These are phyloP conservation scores for Colletotrichum theobromicola DNA, from an alignment of 2,329 filamentous ascomycete species.

Conservation along the genomic window DNA sequence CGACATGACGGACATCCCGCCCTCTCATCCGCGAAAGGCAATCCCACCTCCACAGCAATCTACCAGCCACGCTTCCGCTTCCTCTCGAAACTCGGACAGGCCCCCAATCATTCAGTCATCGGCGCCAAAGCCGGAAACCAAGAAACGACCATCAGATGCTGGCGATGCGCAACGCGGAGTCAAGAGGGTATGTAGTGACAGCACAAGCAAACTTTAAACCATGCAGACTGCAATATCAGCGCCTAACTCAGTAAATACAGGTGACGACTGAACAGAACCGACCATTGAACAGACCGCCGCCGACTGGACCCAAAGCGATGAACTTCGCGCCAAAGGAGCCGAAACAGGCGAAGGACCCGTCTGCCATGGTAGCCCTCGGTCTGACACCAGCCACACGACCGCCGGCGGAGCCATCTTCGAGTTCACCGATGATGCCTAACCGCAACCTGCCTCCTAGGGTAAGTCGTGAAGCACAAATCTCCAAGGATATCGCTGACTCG, in stretches of 20 bases:
- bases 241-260: conserved; percentile 11
- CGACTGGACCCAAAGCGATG: conserved; percentile 20
- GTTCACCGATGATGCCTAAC: not conserved
- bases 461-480: not conserved
- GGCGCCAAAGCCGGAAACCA: conserved; percentile 27
- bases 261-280: conserved; percentile 20
- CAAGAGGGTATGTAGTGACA: conserved; percentile 45
- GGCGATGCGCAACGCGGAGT: conserved; percentile 34
- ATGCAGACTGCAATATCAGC: not conserved
- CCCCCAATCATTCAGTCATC: conserved; percentile 46
- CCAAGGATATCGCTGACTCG: not conserved
- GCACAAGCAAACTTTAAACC: not conserved
- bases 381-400: conserved; percentile 51
- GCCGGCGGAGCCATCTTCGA: conserved; percentile 29
- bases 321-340: conserved; percentile 20
- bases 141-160: conserved; percentile 50
- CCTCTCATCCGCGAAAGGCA: not conserved
- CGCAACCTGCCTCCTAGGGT: conserved; percentile 12
- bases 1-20: conserved; percentile 16
- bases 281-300: conserved; percentile 15
- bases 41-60: not conserved
- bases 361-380: conserved; percentile 57
- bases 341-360: conserved; percentile 46
- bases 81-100: conserved; percentile 11
- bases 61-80: not conserved